phyloP scores from a whole-genome alignment of 139 green algal genomes.

The Coelastrella sp. region DNA sequence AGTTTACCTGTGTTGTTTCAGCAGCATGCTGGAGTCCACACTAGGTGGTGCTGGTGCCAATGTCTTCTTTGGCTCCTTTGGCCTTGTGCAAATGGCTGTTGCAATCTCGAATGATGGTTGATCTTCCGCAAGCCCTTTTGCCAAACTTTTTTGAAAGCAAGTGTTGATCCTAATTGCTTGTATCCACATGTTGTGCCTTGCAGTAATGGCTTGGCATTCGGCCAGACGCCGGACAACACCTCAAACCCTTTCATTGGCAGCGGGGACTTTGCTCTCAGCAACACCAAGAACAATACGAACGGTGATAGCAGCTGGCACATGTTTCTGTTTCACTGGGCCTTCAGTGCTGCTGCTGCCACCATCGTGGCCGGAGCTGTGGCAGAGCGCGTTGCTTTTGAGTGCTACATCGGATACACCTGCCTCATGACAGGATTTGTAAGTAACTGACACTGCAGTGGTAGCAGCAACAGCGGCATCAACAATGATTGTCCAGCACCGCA shows the following conservation, averaged over 20 bases:
- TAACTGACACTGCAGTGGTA: conserved; percentile 6
- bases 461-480: neutral
- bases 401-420: conserved; percentile 74
- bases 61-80: no score
- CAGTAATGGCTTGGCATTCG: conserved; percentile 56
- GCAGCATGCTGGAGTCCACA: no score
- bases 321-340: conserved; percentile 70
- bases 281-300: conserved; percentile 17
- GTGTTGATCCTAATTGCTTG: neutral
- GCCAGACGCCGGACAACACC: neutral
- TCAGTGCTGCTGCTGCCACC: conserved; percentile 66
- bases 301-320: conserved; percentile 36
- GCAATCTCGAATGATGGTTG: no score
- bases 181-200: no score
- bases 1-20: no score
- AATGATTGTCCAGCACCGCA: no score
- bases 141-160: neutral
- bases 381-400: conserved; percentile 69
- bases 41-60: no score
- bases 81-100: no score
- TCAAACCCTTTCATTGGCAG: conserved; percentile 56
- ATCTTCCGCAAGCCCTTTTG: no score
- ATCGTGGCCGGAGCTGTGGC: conserved; percentile 65
- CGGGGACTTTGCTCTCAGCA: conserved; percentile 49
- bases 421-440: conserved; percentile 83